Percentiles rank a stretch among this genome's conserved stretches.
These are phyloP conservation scores for Spergularia azorica DNA, from an alignment of 179 eudicot species.

Conservation along the genomic window DNA sequence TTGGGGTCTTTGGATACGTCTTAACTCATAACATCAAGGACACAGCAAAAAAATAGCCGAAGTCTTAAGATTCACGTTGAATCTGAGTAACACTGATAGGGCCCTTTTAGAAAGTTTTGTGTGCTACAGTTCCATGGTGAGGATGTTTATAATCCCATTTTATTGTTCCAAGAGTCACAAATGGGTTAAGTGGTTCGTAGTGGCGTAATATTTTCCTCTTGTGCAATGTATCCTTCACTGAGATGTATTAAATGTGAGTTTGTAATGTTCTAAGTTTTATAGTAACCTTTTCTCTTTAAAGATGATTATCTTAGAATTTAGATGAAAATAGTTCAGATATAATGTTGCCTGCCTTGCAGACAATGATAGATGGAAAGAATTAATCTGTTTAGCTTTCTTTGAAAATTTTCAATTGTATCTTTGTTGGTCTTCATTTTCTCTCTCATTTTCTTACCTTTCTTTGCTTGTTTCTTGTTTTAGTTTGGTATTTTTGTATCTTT, in stretches of 20 bases:
- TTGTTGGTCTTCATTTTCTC: too few relatives aligned
- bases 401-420: background rate
- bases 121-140: too few relatives aligned
- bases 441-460: background rate
- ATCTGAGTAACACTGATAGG: too few relatives aligned
- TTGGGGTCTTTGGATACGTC: too few relatives aligned
- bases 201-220: background rate
- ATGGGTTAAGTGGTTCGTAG: background rate
- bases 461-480: constrained; percentile 1
- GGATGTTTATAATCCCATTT: too few relatives aligned
- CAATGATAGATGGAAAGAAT: too few relatives aligned
- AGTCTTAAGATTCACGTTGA: too few relatives aligned
- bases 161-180: too few relatives aligned
- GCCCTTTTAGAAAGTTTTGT: too few relatives aligned
- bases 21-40: too few relatives aligned
- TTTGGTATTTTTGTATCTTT: background rate
- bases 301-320: background rate
- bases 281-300: background rate
- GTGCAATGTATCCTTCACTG: background rate
- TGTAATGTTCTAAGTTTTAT: too few relatives aligned
- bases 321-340: background rate
- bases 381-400: background rate
- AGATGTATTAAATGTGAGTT: background rate
- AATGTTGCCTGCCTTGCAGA: background rate
- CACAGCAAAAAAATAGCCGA: too few relatives aligned